Evolutionary conservation across 805 yeast genomes (phyloP).

Genomic region (Hanseniaspora jakobsenii): DNA sequence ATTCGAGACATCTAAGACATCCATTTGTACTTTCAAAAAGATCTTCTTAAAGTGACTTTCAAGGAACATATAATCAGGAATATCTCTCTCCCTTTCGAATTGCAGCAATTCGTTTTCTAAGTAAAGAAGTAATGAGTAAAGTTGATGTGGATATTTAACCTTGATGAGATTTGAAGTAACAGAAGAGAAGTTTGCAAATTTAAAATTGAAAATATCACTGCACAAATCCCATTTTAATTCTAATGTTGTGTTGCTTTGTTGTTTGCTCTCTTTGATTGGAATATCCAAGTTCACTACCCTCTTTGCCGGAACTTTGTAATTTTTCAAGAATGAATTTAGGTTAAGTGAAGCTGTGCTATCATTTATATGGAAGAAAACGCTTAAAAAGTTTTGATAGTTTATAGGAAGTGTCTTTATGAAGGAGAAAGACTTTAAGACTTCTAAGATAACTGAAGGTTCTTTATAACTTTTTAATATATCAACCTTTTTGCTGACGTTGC

Average conservation of each 20-base stretch:
- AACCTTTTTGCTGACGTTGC: constrained; percentile 17
- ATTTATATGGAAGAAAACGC: constrained; percentile 36
- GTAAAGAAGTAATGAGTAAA: constrained; percentile 24
- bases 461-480: constrained; percentile 9
- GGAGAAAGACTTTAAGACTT: constrained; percentile 18
- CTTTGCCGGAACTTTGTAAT: constrained; percentile 20
- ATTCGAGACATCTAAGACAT: constrained; percentile 28
- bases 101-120: constrained; percentile 13
- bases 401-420: constrained; percentile 23
- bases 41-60: constrained; percentile 18
- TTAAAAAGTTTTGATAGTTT: constrained; percentile 40
- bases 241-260: constrained; percentile 4
- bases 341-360: constrained; percentile 23
- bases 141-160: constrained; percentile 20
- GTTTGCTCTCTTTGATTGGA: background rate
- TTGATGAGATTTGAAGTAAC: constrained; percentile 28
- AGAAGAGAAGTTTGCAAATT: constrained; percentile 23
- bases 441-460: constrained; percentile 14
- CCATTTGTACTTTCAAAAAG: background rate
- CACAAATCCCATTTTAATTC: constrained; percentile 11
- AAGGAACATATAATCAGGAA: background rate
- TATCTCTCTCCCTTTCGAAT: constrained; percentile 7
- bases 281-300: constrained; percentile 17
- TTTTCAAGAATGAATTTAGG: constrained; percentile 36
- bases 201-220: constrained; percentile 26